These are phyloP conservation scores for Dendrobium chrysotoxum DNA, from an alignment of 106 monocot species.

Conservation along the genomic window DNA sequence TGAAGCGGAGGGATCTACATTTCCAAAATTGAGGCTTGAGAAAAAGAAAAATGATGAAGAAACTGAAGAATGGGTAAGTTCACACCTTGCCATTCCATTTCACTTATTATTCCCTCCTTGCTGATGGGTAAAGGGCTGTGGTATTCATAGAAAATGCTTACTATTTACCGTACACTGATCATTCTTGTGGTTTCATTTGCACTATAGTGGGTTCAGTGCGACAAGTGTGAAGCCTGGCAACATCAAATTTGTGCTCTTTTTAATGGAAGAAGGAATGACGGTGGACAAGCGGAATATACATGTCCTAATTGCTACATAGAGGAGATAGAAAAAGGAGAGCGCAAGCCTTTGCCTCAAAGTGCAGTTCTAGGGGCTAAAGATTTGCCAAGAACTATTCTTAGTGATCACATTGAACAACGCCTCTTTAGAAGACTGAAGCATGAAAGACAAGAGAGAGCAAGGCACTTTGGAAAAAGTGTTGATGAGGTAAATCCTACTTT, in stretches of 20 bases:
- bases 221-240: slow-evolving; percentile 99
- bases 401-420: slow-evolving; percentile 86
- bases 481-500: slow-evolving; percentile 63
- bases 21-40: slow-evolving; percentile 68
- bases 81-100: background rate
- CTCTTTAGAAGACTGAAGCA: slow-evolving; percentile 69
- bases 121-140: background rate
- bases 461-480: slow-evolving; percentile 53
- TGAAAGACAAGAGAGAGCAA: slow-evolving; percentile 83
- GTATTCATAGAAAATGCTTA: background rate
- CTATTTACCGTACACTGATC: background rate
- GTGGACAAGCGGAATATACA: slow-evolving; percentile 93
- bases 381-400: slow-evolving; percentile 80
- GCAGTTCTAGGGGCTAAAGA: slow-evolving; percentile 99
- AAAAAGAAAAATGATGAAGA: slow-evolving; percentile 95
- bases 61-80: slow-evolving; percentile 89
- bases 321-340: slow-evolving; percentile 83
- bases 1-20: slow-evolving; percentile 55
- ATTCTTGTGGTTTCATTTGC: slow-evolving; percentile 5
- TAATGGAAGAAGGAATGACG: slow-evolving; percentile 96
- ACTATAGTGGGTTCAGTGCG: slow-evolving; percentile 97
- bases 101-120: background rate
- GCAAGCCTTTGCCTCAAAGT: slow-evolving; percentile 85
- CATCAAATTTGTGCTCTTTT: slow-evolving; percentile 99
- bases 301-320: slow-evolving; percentile 91